Conservation (phyloP, 2,329 filamentous ascomycete genomes). For the Nigrospora osmanthi region DNA sequence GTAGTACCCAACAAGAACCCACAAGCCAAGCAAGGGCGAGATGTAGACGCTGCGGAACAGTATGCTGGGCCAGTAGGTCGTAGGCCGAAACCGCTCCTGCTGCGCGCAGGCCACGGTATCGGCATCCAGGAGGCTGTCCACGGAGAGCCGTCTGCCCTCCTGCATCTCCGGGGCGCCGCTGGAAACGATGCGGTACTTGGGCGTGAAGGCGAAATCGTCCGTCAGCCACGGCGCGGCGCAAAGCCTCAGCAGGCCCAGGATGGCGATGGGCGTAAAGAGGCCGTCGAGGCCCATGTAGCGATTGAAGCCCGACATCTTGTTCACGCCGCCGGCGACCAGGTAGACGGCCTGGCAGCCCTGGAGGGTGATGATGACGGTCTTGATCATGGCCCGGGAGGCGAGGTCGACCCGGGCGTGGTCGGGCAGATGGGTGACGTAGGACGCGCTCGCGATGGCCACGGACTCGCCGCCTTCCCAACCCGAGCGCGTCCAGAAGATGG, state of each 20-base stretch:
- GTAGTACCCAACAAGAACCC: conserved; percentile 1
- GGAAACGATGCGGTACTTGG: not conserved
- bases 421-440: conserved; percentile 4
- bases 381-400: conserved; percentile 5
- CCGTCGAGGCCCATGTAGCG: conserved; percentile 4
- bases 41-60: conserved; percentile 5
- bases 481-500: conserved; percentile 17
- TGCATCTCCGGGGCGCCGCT: not conserved
- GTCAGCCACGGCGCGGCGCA: conserved; percentile 14
- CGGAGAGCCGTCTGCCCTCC: not conserved
- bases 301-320: conserved; percentile 3
- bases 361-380: conserved; percentile 9
- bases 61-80: conserved; percentile 4
- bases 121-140: not conserved
- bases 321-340: conserved; percentile 2
- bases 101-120: not conserved
- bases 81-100: not conserved
- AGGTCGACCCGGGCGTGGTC: conserved; percentile 1
- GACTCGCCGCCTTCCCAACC: conserved; percentile 20
- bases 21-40: conserved; percentile 2
- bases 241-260: conserved; percentile 13
- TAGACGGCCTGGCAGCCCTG: not conserved
- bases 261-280: conserved; percentile 13
- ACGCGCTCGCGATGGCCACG: conserved; percentile 6
- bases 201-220: conserved; percentile 8